phyloP scores from a whole-genome alignment of 805 yeast genomes.

The Suhomyces kilbournensis region DNA sequence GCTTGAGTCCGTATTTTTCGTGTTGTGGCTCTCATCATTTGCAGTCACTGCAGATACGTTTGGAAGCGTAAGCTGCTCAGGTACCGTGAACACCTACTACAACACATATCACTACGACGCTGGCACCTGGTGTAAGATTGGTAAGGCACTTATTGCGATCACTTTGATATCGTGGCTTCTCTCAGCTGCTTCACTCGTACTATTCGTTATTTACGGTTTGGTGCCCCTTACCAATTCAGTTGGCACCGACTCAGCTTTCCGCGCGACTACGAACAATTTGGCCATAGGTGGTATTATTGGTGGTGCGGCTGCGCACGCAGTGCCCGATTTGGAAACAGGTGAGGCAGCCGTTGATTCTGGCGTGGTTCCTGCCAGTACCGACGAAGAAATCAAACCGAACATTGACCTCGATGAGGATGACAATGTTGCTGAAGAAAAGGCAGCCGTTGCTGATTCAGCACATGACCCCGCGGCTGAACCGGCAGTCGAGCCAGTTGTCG shows the following conservation, averaged over 20 bases:
- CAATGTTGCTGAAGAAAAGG: background rate
- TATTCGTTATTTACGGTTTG: conserved; percentile 14
- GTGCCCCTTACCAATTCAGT: conserved; percentile 12
- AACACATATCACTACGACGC: background rate
- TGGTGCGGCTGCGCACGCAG: background rate
- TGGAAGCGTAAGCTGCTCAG: conserved; percentile 12
- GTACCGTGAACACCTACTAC: background rate
- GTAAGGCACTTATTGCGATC: conserved; percentile 22
- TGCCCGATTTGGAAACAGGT: background rate
- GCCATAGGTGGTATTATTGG: conserved; percentile 4
- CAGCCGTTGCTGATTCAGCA: background rate
- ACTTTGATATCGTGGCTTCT: conserved; percentile 20
- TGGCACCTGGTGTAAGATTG: conserved; percentile 14
- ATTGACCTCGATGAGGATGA: background rate
- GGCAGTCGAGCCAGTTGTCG: background rate
- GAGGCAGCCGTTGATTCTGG: background rate
- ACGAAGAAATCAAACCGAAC: background rate
- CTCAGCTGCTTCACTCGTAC: conserved; percentile 15
- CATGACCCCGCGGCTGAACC: conserved; percentile 1
- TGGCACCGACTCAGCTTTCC: background rate
- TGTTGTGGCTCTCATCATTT: conserved; percentile 23
- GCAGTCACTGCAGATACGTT: conserved; percentile 18
- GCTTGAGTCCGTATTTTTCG: conserved; percentile 14
- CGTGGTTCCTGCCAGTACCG: background rate
- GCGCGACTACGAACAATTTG: background rate